Evolutionary conservation across 805 yeast genomes (phyloP), one percentile per base, ranked within the genome.

Genomic region (Kodamaea restingae): DNA sequence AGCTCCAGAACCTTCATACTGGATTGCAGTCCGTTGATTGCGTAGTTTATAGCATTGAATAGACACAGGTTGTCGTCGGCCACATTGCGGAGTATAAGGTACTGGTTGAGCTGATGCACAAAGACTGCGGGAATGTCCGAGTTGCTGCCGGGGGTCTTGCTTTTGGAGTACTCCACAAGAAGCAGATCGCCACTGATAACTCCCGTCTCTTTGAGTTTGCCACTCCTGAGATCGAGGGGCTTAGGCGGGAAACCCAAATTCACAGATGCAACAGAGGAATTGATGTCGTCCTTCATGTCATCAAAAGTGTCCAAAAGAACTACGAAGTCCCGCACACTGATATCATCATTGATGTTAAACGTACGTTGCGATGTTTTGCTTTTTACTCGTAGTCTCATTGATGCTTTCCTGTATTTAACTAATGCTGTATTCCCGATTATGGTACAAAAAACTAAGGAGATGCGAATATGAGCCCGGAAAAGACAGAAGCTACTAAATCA

Each of bases 61-160:
- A 84, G 60, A 53, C 95, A 84, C 7, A 91, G 81, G 54, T 84
- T 84, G 56, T 84, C 91, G 53, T 84, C 88, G 0, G 85, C 82
- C 41, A 83, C 76, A 36, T 74, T 71, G 20, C 85, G 70, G 6
- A 81, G 61, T 7, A 72, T 67, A 14, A 80, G 49, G 36, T 60
- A 61, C 4, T 64, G 58, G 14, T 61, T 49, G 14, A 43, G 22
- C n/a, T 46, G 45, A 2, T 39, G 44, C 4, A 58, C 43, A 36
- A 39, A 48, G 1, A 55, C 58, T 12, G 55, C 32, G 1, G 68
- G 63, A 4, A 64, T 60, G 14, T 30, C 31, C 29, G 36, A 9
- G 28, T 12, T 18, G 18, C 32, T 11, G 21, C 6, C 8, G 20
- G 21, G 32, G n/a, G 32, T 17, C 3, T 15, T 30, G 31, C 21